Base-by-base conservation (phyloP, 257 asterid genomes). In the Galeopsis tetrahit region DNA sequence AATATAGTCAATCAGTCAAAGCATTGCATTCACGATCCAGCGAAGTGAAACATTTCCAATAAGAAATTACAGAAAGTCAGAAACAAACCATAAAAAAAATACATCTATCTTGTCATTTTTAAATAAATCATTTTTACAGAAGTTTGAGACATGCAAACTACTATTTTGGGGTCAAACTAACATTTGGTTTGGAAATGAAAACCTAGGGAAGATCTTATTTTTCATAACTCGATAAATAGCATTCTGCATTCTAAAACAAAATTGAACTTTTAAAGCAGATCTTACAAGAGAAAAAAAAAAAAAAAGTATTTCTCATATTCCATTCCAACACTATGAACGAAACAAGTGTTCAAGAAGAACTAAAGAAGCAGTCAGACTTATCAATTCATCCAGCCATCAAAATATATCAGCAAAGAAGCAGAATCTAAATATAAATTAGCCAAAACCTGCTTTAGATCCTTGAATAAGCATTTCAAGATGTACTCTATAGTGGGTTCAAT, bases 401-500 rank as follows among this genome's bases (percentile, higher is more conserved):
- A 69, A 71, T 38, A 52, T 57, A 70, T 48, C 62, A 62, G 65
- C 43, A 76, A 76, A 74, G 59, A 66, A 79, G 76, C 70, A 61
- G 14, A 48, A 14, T 53, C 49, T 13, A 51, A 75, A 67, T 60
- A 75, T 42, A 10, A 68, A 66, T 44, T 61, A 60, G 66, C 69
- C 86, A n/a, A 71, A 73, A 92, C 98, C 97, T 87, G 87, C 70
- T 81, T 78, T 43, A 78, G 80, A 76, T 88, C 87, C 79, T 82
- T 83, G 82, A 88, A 87, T 71, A 90, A 74, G 84, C 83, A 82
- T 83, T 74, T 86, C 81, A 83, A 70, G 76, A 83, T 78, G 74
- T 85, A 88, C 81, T 90, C 95, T 62, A 92, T 82, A 77, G 91
- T 70, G 36, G 97, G 96, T 76, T 90, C 97, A 74, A 90, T 84